A percentile compares a stretch with the other conserved stretches of the same genome.
phyloP scores from a whole-genome alignment of 768 basidiomycete genomes.

The Lactarius sanguifluus region DNA sequence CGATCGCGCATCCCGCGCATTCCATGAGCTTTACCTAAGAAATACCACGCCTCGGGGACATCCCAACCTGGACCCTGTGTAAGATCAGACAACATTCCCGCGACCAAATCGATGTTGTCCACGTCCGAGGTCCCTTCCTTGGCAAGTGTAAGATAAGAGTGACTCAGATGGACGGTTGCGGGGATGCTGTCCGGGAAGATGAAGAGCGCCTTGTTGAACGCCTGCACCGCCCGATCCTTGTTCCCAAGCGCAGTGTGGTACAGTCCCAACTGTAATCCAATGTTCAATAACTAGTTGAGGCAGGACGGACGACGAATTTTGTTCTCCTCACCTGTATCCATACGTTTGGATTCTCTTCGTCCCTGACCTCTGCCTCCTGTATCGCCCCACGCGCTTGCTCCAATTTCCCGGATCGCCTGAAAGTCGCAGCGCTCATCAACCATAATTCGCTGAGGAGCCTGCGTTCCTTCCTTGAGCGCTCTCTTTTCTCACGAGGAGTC shows the following conservation, averaged over 20 bases:
- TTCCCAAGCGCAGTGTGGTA: constrained; percentile 63
- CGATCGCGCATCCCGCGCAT: constrained; percentile 68
- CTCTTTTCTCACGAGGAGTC: constrained; percentile 33
- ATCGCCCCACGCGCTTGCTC: constrained; percentile 91
- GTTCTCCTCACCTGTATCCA: constrained; percentile 81
- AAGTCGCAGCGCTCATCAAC: constrained; percentile 93
- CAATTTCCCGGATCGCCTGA: constrained; percentile 82
- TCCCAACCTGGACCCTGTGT: constrained; percentile 87
- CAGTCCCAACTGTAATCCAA: constrained; percentile 59
- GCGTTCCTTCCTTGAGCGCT: constrained; percentile 51
- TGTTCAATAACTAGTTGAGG: background rate
- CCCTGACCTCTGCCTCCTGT: constrained; percentile 89
- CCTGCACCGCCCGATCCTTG: constrained; percentile 62
- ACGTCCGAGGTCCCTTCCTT: constrained; percentile 33
- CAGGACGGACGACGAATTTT: background rate
- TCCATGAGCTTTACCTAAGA: constrained; percentile 78
- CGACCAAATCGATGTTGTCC: constrained; percentile 75
- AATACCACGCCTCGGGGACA: constrained; percentile 93
- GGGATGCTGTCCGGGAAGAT: constrained; percentile 77
- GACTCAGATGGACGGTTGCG: constrained; percentile 75
- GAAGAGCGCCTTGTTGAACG: constrained; percentile 88
- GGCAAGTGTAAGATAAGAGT: constrained; percentile 59
- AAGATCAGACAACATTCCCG: constrained; percentile 72
- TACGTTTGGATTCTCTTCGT: constrained; percentile 83
- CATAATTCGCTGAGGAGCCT: constrained; percentile 82